Percentiles rank a stretch among this genome's conserved stretches.
phyloP scores from a whole-genome alignment of 1,139 yeast genomes.

The Hemisphaericaspora xylofermentans region DNA sequence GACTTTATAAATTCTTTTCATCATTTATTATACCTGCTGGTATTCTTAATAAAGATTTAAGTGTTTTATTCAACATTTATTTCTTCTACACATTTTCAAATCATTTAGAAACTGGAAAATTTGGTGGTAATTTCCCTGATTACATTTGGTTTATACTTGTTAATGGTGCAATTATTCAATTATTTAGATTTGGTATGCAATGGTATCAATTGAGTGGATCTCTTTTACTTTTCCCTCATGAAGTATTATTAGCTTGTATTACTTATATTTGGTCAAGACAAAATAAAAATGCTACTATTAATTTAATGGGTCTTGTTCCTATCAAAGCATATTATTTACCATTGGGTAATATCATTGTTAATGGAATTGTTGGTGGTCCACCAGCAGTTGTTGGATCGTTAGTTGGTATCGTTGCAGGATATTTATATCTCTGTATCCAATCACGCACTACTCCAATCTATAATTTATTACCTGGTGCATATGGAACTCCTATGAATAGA shows the following conservation, averaged over 20 bases:
- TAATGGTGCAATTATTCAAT: slow-evolving; percentile 46
- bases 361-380: slow-evolving; percentile 45
- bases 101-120: slow-evolving; percentile 55
- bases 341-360: slow-evolving; percentile 50
- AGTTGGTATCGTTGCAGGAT: slow-evolving; percentile 55
- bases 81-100: slow-evolving; percentile 58
- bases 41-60: slow-evolving; percentile 32
- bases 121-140: slow-evolving; percentile 53
- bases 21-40: slow-evolving; percentile 48
- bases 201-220: no score
- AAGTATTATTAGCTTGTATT: slow-evolving; percentile 49
- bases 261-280: slow-evolving; percentile 61
- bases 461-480: slow-evolving; percentile 41
- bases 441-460: slow-evolving; percentile 49
- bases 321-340: slow-evolving; percentile 62
- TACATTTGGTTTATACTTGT: slow-evolving; percentile 54
- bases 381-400: slow-evolving; percentile 38
- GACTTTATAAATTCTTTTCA: slow-evolving; percentile 48
- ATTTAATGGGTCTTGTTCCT: slow-evolving; percentile 53
- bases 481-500: slow-evolving; percentile 6
- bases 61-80: slow-evolving; percentile 52
- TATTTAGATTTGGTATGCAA: slow-evolving; percentile 22
- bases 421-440: slow-evolving; percentile 59
- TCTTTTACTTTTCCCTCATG: slow-evolving; percentile 31
- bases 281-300: slow-evolving; percentile 49